Conservation (phyloP, 2,329 filamentous ascomycete genomes). For the Colletotrichum sp. region DNA sequence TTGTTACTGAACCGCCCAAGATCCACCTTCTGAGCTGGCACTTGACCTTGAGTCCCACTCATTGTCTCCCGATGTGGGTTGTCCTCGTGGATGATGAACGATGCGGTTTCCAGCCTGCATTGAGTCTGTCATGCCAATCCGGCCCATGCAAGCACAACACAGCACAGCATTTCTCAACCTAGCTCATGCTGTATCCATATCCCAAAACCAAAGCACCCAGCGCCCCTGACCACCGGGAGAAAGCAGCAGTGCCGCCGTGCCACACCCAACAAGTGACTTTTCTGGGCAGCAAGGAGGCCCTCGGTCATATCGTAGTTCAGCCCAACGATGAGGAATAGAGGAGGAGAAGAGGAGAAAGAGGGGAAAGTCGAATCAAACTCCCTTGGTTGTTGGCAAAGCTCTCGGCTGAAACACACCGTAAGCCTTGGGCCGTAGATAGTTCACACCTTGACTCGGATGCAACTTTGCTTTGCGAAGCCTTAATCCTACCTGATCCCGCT, state of each 20-base stretch:
- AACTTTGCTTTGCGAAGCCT: not conserved
- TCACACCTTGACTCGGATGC: constrained; percentile 9
- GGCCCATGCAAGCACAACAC: not conserved
- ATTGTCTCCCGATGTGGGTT: not conserved
- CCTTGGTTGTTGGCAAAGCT: not conserved
- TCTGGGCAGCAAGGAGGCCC: not conserved
- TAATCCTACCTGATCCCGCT: not conserved
- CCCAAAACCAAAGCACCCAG: not conserved
- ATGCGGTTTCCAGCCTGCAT: not conserved
- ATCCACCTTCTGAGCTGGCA: constrained; percentile 7
- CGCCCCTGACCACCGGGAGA: not conserved
- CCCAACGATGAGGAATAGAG: not conserved
- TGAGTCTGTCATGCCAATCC: not conserved
- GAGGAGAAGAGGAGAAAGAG: not conserved
- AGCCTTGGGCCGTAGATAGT: not conserved
- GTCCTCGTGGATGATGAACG: not conserved
- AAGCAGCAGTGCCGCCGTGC: not conserved
- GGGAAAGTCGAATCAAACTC: not conserved
- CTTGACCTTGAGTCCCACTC: not conserved
- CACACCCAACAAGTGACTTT: not conserved
- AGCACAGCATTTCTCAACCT: not conserved
- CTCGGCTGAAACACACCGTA: not conserved
- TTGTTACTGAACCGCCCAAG: not conserved
- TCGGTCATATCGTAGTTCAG: not conserved
- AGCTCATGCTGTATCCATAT: not conserved